These are phyloP conservation scores for Nakaseomyces nivariensis DNA, from an alignment of 1,139 yeast species.

Conservation along the genomic window DNA sequence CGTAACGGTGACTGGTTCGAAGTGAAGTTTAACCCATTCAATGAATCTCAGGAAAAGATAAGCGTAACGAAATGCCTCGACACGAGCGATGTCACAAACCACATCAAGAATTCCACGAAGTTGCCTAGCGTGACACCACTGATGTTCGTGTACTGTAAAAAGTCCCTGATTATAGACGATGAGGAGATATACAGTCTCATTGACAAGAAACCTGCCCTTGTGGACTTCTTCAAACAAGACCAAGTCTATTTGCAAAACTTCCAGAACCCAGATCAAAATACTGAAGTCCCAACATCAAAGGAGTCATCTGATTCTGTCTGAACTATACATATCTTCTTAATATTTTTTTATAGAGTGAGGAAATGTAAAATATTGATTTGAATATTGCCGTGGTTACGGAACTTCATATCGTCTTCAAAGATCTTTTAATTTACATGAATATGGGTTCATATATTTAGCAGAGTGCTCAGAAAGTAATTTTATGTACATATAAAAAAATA, in stretches of 20 bases:
- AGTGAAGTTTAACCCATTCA: conserved; percentile 11
- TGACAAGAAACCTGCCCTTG: conserved; percentile 16
- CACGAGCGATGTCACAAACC: conserved; percentile 15
- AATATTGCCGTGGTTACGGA: no score
- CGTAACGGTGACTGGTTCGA: conserved; percentile 17
- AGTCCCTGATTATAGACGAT: conserved; percentile 12
- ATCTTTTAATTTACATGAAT: no score
- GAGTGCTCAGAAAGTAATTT: no score
- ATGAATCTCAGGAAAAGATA: conserved; percentile 10
- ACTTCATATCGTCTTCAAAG: no score
- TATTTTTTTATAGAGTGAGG: no score
- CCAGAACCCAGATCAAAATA: not conserved
- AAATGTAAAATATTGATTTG: no score
- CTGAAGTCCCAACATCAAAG: not conserved
- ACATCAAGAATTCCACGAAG: conserved; percentile 18
- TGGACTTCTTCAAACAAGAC: conserved; percentile 16
- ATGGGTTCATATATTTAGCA: no score
- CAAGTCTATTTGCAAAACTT: conserved; percentile 10
- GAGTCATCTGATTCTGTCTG: not conserved
- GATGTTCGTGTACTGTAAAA: conserved; percentile 22
- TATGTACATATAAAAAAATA: no score
- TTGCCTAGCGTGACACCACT: conserved; percentile 23
- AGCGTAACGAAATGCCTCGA: conserved; percentile 12
- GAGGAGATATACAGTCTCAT: conserved; percentile 10
- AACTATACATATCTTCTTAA: no score